Evolutionary conservation across 306 rosid genomes (phyloP).

Genomic region (Spatholobus suberectus): DNA sequence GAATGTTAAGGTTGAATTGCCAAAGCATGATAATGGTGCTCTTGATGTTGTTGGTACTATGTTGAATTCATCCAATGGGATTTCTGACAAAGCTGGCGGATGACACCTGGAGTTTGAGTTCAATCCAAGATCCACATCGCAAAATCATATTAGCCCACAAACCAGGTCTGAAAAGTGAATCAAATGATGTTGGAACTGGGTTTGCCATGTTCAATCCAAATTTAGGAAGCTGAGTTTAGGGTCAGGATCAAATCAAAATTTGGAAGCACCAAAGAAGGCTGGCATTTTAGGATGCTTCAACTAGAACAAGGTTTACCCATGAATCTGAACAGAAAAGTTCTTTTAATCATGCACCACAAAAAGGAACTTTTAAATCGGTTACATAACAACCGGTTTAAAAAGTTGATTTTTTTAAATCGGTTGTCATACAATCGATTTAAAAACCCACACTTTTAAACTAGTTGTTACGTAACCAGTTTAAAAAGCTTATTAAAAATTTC

Average conservation of each 20-base stretch:
- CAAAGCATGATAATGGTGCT: conserved; percentile 44
- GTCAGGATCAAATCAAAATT: conserved; percentile 48
- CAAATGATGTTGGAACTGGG: conserved; percentile 38
- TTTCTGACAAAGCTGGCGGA: conserved; percentile 47
- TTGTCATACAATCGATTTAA: no score
- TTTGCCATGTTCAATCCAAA: conserved; percentile 32
- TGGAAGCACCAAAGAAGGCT: conserved; percentile 52
- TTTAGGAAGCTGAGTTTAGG: conserved; percentile 61
- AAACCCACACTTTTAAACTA: no score
- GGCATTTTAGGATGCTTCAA: conserved; percentile 65
- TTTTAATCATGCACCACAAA: conserved; percentile 48
- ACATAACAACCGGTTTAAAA: no score
- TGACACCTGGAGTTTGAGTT: conserved; percentile 65
- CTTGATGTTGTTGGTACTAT: conserved; percentile 44
- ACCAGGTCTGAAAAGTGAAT: conserved; percentile 40
- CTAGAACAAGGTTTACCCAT: conserved; percentile 42
- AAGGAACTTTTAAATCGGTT: no score
- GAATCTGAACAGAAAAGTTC: conserved; percentile 56
- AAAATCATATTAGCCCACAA: conserved; percentile 36
- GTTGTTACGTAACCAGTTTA: no score
- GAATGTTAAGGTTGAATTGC: conserved; percentile 53
- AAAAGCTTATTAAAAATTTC: no score
- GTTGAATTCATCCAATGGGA: conserved; percentile 49
- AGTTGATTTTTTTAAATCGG: no score
- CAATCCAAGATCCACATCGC: conserved; percentile 45